phyloP scores from a whole-genome alignment of 139 green algal genomes.

The Coccomyxa sp. region DNA sequence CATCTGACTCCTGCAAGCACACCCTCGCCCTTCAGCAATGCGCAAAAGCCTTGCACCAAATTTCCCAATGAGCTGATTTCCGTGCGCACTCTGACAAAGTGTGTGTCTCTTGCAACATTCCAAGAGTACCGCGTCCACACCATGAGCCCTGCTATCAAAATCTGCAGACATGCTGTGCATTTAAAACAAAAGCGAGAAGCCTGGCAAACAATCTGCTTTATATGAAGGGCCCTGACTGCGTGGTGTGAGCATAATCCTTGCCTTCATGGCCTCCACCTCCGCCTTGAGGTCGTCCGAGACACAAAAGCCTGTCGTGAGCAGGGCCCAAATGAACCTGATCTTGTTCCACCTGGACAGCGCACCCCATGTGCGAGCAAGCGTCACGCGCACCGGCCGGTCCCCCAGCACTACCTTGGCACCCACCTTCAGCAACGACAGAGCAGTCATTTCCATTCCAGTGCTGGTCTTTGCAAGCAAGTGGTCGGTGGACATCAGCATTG shows the following conservation, averaged over 20 bases:
- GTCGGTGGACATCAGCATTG: too few species aligned
- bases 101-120: too few species aligned
- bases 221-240: too few species aligned
- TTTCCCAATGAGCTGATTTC: too few species aligned
- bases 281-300: conserved; percentile 33
- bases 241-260: not conserved
- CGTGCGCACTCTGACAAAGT: too few species aligned
- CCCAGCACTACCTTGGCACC: conserved; percentile 38
- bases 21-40: not conserved
- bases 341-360: conserved; percentile 40
- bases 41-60: not conserved
- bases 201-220: too few species aligned
- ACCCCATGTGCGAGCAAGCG: conserved; percentile 45
- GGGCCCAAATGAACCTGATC: conserved; percentile 26
- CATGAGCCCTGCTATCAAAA: too few species aligned
- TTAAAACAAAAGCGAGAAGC: too few species aligned
- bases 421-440: conserved; percentile 14
- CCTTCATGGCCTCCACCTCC: conserved; percentile 42
- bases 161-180: too few species aligned
- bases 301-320: conserved; percentile 42
- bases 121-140: too few species aligned
- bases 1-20: conserved; percentile 36
- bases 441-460: not conserved
- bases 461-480: not conserved
- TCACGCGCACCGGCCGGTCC: conserved; percentile 44